These are phyloP conservation scores for Rosa rugosa DNA, from an alignment of 306 rosid species.

Conservation along the genomic window DNA sequence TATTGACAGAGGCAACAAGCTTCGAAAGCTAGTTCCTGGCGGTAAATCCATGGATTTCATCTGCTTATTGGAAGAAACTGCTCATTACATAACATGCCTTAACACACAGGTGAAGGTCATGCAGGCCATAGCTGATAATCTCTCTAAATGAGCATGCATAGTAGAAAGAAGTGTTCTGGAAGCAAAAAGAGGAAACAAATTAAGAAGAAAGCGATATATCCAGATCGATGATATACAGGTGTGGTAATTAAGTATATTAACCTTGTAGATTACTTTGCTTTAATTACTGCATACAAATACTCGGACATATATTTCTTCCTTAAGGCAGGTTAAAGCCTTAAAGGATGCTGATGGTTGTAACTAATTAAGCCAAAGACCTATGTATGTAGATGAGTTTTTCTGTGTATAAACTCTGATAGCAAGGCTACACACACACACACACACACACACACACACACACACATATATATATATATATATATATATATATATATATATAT, in stretches of 20 bases:
- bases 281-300: neutral
- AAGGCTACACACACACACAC: no score
- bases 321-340: no score
- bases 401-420: no score
- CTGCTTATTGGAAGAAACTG: slow-evolving; percentile 49
- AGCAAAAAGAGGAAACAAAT: neutral
- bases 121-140: slow-evolving; percentile 34
- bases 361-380: no score
- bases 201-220: neutral
- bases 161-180: neutral
- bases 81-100: slow-evolving; percentile 27
- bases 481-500: no score
- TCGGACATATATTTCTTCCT: no score
- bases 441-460: no score
- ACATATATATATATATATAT: no score
- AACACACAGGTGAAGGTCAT: slow-evolving; percentile 20
- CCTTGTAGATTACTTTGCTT: neutral
- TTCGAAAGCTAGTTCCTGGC: slow-evolving; percentile 1
- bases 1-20: neutral
- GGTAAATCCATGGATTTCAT: slow-evolving; percentile 13
- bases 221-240: neutral
- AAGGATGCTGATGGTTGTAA: no score
- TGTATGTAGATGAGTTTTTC: no score
- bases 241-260: neutral
- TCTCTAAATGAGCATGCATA: slow-evolving; percentile 17